Percentiles rank a stretch among this genome's conserved stretches.
Conservation (phyloP, 2,329 filamentous ascomycete genomes). For the Alternaria burnsii region DNA sequence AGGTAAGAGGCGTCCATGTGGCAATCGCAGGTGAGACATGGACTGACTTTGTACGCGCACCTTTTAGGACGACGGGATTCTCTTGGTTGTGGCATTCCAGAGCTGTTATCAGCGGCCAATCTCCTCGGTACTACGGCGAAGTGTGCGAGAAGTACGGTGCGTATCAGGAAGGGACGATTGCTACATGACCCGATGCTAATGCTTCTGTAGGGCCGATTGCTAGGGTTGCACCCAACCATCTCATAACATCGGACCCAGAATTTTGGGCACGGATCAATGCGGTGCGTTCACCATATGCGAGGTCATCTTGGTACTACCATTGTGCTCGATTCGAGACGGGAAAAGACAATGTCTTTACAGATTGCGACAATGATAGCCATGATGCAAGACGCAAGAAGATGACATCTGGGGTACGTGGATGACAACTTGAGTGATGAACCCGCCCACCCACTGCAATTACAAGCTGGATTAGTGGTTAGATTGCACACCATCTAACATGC, state of each 20-base stretch:
- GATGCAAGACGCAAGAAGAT: slow-evolving; percentile 56
- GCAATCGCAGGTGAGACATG: neutral
- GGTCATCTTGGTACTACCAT: slow-evolving; percentile 49
- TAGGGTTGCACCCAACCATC: slow-evolving; percentile 59
- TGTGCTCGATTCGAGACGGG: slow-evolving; percentile 62
- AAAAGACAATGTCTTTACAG: slow-evolving; percentile 64
- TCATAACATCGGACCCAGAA: slow-evolving; percentile 61
- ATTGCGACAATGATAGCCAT: slow-evolving; percentile 61
- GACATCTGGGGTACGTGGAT: slow-evolving; percentile 55
- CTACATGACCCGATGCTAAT: neutral
- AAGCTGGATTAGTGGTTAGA: neutral
- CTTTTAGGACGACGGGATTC: slow-evolving; percentile 31
- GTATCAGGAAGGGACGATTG: slow-evolving; percentile 2
- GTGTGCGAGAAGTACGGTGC: slow-evolving; percentile 45
- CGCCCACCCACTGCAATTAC: neutral
- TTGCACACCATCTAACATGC: slow-evolving; percentile 12
- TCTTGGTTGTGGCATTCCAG: slow-evolving; percentile 45
- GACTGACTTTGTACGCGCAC: neutral
- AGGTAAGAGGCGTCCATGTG: neutral
- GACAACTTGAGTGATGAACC: neutral
- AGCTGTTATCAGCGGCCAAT: slow-evolving; percentile 37
- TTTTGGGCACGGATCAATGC: slow-evolving; percentile 55
- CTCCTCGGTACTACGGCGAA: slow-evolving; percentile 39
- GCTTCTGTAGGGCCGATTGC: slow-evolving; percentile 50
- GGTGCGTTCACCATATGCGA: slow-evolving; percentile 53